Conservation (phyloP, 2,329 filamentous ascomycete species). For the Neonectria neomacrospora region DNA sequence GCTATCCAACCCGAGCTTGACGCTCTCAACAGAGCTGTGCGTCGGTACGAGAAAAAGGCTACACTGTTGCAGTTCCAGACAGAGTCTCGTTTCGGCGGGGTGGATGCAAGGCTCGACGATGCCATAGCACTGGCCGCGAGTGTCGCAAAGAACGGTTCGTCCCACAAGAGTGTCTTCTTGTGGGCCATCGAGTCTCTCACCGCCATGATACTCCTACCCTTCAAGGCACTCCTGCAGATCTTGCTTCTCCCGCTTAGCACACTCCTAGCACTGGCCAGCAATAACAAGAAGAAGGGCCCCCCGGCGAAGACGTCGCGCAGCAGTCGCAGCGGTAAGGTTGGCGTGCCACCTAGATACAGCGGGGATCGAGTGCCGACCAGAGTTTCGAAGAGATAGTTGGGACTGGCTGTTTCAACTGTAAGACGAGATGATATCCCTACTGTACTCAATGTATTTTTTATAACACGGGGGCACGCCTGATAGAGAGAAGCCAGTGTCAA, state of each 20-base stretch:
- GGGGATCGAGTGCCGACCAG: slow-evolving; percentile 51
- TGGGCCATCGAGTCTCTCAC: slow-evolving; percentile 53
- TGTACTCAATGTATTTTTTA: slow-evolving; percentile 17
- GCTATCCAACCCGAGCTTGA: slow-evolving; percentile 84
- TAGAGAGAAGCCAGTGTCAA: too few relatives aligned
- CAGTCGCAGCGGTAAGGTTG: slow-evolving; percentile 39
- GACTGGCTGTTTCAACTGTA: background rate
- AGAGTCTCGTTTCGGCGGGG: slow-evolving; percentile 76
- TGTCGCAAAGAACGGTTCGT: slow-evolving; percentile 66
- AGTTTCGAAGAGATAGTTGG: slow-evolving; percentile 45
- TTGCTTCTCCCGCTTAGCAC: slow-evolving; percentile 57
- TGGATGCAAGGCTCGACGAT: slow-evolving; percentile 79
- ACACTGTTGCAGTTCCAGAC: slow-evolving; percentile 79
- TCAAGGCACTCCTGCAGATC: slow-evolving; percentile 53
- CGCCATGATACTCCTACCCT: slow-evolving; percentile 53
- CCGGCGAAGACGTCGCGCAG: slow-evolving; percentile 40
- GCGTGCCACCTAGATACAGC: slow-evolving; percentile 47
- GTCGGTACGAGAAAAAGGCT: slow-evolving; percentile 90
- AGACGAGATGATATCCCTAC: slow-evolving; percentile 14
- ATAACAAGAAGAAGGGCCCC: slow-evolving; percentile 45
- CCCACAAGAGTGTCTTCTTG: slow-evolving; percentile 50
- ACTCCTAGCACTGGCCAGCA: slow-evolving; percentile 50
- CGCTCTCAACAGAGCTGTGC: slow-evolving; percentile 86
- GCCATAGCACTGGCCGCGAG: slow-evolving; percentile 84
- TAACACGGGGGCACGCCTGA: background rate